These are phyloP conservation scores for Apiospora saccharicola DNA, from an alignment of 2,329 filamentous ascomycete species.

Conservation along the genomic window DNA sequence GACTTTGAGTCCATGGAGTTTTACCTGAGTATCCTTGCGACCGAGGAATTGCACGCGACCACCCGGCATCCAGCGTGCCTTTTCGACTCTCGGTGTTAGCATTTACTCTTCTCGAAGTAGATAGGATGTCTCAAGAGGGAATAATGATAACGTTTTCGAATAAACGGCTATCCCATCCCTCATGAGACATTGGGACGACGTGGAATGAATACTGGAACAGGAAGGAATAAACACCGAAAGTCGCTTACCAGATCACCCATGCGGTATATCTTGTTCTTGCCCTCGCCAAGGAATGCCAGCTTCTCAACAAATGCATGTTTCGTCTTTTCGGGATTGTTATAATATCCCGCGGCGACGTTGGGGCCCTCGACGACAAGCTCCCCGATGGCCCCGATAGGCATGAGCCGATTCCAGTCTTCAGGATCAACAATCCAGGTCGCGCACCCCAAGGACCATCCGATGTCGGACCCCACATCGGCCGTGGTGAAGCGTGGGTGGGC, in stretches of 20 bases:
- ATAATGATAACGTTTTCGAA: no score
- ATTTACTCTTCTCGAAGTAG: no score
- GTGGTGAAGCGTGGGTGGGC: not conserved
- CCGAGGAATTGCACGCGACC: conserved; percentile 45
- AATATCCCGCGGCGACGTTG: conserved; percentile 1
- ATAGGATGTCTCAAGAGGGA: no score
- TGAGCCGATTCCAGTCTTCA: not conserved
- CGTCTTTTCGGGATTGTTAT: conserved; percentile 12
- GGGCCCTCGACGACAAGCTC: conserved; percentile 8
- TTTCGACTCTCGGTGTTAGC: no score
- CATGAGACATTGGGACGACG: no score
- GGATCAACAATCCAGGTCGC: conserved; percentile 21
- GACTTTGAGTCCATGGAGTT: conserved; percentile 56
- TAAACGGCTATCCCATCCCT: no score
- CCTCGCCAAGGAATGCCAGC: not conserved
- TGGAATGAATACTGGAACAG: no score
- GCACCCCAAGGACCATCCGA: conserved; percentile 4
- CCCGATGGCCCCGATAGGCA: conserved; percentile 1
- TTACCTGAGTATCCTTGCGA: conserved; percentile 58
- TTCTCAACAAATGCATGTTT: conserved; percentile 34
- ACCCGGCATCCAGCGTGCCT: conserved; percentile 37
- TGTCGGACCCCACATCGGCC: not conserved
- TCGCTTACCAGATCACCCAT: no score
- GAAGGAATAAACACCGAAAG: no score
- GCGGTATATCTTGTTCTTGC: conserved; percentile 38